Conservation (phyloP, 2,329 filamentous ascomycete species). For the Pyrenophora tritici-repentis region DNA sequence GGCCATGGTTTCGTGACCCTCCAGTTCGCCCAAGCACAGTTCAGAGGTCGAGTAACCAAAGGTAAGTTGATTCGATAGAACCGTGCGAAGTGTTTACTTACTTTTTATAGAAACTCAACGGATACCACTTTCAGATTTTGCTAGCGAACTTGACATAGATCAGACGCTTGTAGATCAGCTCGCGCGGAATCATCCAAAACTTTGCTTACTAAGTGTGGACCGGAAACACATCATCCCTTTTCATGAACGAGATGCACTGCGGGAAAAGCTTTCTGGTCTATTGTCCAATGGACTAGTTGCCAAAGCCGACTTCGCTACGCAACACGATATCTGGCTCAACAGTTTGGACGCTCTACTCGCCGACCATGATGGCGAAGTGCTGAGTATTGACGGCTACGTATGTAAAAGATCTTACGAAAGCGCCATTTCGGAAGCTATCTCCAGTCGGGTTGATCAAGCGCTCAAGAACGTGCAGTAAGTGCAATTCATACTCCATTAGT, state of each 20-base stretch:
- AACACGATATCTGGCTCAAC: conserved; percentile 29
- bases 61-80: conserved; percentile 4
- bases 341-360: conserved; percentile 30
- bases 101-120: conserved; percentile 16
- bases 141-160: conserved; percentile 29
- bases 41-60: conserved; percentile 25
- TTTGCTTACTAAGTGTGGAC: conserved; percentile 34
- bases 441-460: conserved; percentile 12
- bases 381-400: conserved; percentile 24
- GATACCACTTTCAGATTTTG: conserved; percentile 21
- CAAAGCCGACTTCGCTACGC: conserved; percentile 23
- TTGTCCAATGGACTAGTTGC: conserved; percentile 19
- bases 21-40: conserved; percentile 23
- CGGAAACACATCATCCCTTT: conserved; percentile 30
- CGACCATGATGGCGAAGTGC: conserved; percentile 13
- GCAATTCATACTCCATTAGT: background rate
- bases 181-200: conserved; percentile 17
- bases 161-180: conserved; percentile 25
- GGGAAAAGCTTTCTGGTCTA: conserved; percentile 11
- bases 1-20: conserved; percentile 36
- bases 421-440: conserved; percentile 1
- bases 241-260: conserved; percentile 25
- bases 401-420: conserved; percentile 18
- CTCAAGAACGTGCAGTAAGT: conserved; percentile 24
- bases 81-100: conserved; percentile 1